Base-by-base conservation (phyloP, 2,329 filamentous ascomycete species). In the Aspergillus felis region DNA sequence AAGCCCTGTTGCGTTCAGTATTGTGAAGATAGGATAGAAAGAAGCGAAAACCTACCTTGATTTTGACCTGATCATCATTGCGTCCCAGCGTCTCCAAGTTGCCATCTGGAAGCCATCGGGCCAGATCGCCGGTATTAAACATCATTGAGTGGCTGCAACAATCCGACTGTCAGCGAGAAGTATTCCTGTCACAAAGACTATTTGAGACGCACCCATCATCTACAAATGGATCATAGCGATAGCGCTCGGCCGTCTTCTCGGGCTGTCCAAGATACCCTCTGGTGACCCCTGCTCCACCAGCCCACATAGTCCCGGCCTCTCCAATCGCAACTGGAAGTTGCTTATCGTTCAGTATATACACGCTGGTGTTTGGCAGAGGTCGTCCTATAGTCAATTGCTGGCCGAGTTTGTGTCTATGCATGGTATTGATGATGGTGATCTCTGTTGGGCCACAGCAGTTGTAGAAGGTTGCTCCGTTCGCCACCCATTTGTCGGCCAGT, bases 401-500 rank as follows among this genome's bases (percentile, higher is more conserved):
- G 22, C 54, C 57, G 3, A 48, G 17, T 14, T 46, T 32, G 48
- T 59, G 57, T 20, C 48, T 53, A 38, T 59, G 57, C 57, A 59
- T 59, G 17, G 57, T 59, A 51, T 59, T 59, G 28, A 59, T 49
- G 32, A 59, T 59, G 14, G 57, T 59, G 9, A 46, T 42, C 32
- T 59, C 57, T 3, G 57, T 59, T 4, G 57, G 57, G 17, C 57
- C 57, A 29, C 54, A 59, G 51, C 57, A 59, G 51, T 59, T 59
- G 35, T 54, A 57, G 51, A 54, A 59, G 20, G 10, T 49, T 12
- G 25, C 57, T 5, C 57, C 54, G 28, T 47, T 29, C 9, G 50
- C 44, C 1, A 38, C 57, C 57, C 54, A 59, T 28, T 51, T 55
- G 38, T 59, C 57, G n/a, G 57, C 57, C n/a, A 59, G 50, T 20